Evolutionary conservation across 371 early-diverging fungal species (phyloP), one percentile per base, ranked within the genome.

Genomic region (Modicella reniformis): DNA sequence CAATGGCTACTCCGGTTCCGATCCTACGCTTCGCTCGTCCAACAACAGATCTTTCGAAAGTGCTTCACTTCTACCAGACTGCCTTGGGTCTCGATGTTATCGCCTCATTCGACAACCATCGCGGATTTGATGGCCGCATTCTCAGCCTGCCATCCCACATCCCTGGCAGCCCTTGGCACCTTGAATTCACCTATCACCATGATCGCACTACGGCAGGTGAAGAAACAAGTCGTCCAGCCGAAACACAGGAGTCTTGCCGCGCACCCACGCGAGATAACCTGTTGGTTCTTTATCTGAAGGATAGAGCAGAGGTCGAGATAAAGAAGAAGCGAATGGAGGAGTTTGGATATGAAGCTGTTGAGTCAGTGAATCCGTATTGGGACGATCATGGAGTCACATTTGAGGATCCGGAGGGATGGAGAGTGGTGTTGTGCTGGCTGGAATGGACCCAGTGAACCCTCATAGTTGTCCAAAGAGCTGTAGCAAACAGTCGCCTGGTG

Each of bases 331-430:
- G 59, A 17, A 67, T 67, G 67, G 47, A 60, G 32, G 67, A 67
- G 34, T 47, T 59, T 60, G 60, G 67, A 2, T 67, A 67, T 40
- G 47, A 19, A 13, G 37, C 67, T 58, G 70, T 69, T 8, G 3
- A 48, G 30, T 56, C 70, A 2, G 26, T 62, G 23, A 69, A 69
- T 37, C 70, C 70, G 17, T 69, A 69, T 34, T 69, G 70, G 70
- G 70, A 69, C 29, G 70, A 69, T 50, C n/a, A 52, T 51, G 70
- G 70, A 19, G 6, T 70, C 48, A 70, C 70, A n/a, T 70, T 62
- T 63, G 70, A 70, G 51, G 70, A 69, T 37, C 19, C 50, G 15
- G 70, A 70, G 23, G 70, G 70, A 51, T 63, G 70, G 64, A 34
- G 70, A 25, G 53, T 70, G 23, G 59, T 58, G 37, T 37, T 37